phyloP scores from a whole-genome alignment of 2,329 filamentous ascomycete species.

The Camillea tinctor region DNA sequence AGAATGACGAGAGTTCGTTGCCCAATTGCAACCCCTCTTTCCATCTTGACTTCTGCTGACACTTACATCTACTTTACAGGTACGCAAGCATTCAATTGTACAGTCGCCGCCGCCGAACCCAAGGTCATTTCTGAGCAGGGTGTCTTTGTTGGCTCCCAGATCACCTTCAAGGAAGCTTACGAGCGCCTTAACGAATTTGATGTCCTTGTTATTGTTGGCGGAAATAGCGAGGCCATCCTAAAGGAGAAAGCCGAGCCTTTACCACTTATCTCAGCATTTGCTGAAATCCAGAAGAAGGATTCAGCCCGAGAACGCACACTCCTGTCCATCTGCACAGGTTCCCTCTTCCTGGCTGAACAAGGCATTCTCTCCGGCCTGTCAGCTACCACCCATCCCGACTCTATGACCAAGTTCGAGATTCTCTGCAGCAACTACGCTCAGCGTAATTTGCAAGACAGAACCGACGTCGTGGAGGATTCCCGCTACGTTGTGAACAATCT shows the following conservation, averaged over 20 bases:
- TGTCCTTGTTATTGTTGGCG: conserved; percentile 75
- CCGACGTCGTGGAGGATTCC: conserved; percentile 76
- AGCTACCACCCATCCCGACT: conserved; percentile 81
- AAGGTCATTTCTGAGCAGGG: conserved; percentile 61
- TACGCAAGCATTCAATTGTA: conserved; percentile 58
- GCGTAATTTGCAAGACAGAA: conserved; percentile 70
- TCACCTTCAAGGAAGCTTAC: conserved; percentile 76
- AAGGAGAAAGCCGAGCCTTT: conserved; percentile 69
- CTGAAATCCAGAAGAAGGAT: conserved; percentile 77
- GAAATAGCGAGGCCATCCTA: conserved; percentile 62
- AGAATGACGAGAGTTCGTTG: conserved; percentile 52
- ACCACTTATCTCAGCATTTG: conserved; percentile 70
- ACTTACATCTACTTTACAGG: conserved; percentile 34
- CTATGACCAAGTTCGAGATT: conserved; percentile 77
- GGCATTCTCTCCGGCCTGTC: conserved; percentile 77
- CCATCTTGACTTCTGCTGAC: conserved; percentile 14
- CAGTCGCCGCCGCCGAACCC: conserved; percentile 52
- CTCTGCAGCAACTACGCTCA: conserved; percentile 73
- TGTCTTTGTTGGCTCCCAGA: conserved; percentile 69
- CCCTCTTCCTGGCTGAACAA: conserved; percentile 72
- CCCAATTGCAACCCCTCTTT: background rate
- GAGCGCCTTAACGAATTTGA: conserved; percentile 74
- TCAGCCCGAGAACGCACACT: conserved; percentile 78
- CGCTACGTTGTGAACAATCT: conserved; percentile 91
- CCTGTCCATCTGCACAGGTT: conserved; percentile 76